Conservation (phyloP, 495 filamentous ascomycete genomes). For the Aspergillus asperescens region DNA sequence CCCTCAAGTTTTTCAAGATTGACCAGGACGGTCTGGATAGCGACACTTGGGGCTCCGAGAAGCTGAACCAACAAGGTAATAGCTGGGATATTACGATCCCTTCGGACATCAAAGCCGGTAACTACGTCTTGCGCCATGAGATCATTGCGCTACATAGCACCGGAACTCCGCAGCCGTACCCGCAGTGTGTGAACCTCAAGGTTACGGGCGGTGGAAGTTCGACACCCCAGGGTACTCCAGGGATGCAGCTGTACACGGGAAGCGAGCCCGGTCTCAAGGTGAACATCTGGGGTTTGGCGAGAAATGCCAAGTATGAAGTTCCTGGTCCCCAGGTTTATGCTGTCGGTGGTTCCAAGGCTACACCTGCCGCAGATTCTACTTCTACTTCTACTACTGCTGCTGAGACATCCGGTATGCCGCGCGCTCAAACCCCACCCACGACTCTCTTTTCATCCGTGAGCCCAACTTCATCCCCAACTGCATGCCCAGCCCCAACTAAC, state of each 20-base stretch:
- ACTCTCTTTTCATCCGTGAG: too few relatives aligned
- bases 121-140: slow-evolving; percentile 74
- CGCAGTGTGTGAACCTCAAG: slow-evolving; percentile 69
- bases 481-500: too few relatives aligned
- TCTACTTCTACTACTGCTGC: too few relatives aligned
- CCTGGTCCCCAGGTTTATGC: neutral
- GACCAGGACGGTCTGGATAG: slow-evolving; percentile 54
- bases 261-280: neutral
- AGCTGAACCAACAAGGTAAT: slow-evolving; percentile 58
- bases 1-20: slow-evolving; percentile 72
- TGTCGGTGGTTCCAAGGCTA: neutral
- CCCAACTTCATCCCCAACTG: too few relatives aligned
- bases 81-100: slow-evolving; percentile 65
- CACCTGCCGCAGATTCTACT: too few relatives aligned
- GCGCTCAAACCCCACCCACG: too few relatives aligned
- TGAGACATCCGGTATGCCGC: too few relatives aligned
- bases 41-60: slow-evolving; percentile 62
- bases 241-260: slow-evolving; percentile 54
- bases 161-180: slow-evolving; percentile 63
- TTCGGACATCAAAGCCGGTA: slow-evolving; percentile 53
- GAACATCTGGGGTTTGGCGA: neutral
- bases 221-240: slow-evolving; percentile 50
- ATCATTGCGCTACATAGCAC: slow-evolving; percentile 69
- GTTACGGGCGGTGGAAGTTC: slow-evolving; percentile 58
- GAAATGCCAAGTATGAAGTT: neutral